Percentiles rank a stretch among this genome's conserved stretches.
phyloP scores from a whole-genome alignment of 306 rosid genomes.

The Hippophae rhamnoides region DNA sequence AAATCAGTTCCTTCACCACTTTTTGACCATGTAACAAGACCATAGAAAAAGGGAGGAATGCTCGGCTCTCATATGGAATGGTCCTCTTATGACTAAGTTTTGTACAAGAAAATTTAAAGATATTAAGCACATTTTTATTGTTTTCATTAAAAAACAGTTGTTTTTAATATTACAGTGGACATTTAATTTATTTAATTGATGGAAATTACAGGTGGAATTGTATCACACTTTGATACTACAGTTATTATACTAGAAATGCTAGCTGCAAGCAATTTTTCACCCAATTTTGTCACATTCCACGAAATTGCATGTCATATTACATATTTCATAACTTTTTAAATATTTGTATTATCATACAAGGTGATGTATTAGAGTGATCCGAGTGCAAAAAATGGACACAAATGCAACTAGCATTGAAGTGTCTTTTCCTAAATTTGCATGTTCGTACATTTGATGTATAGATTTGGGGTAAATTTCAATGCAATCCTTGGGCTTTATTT shows the following conservation, averaged over 20 bases:
- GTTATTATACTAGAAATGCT: no score
- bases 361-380: no score
- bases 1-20: slow-evolving; percentile 13
- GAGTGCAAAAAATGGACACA: no score
- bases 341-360: no score
- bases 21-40: slow-evolving; percentile 14
- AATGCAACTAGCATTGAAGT: no score
- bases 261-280: no score
- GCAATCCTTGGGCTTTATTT: no score
- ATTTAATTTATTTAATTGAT: slow-evolving; percentile 16
- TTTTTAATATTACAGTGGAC: slow-evolving; percentile 4
- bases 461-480: no score
- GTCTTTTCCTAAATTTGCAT: no score
- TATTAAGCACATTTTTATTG: background rate
- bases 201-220: slow-evolving; percentile 14
- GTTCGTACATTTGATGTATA: no score
- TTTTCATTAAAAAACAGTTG: background rate
- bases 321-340: no score
- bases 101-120: slow-evolving; percentile 1
- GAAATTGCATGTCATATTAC: background rate
- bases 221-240: background rate
- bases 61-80: slow-evolving; percentile 1
- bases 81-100: slow-evolving; percentile 9
- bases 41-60: slow-evolving; percentile 1
- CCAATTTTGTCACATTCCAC: no score